Evolutionary conservation across 495 filamentous ascomycete genomes (phyloP).

Genomic region (Rhizodiscina lignyota): DNA sequence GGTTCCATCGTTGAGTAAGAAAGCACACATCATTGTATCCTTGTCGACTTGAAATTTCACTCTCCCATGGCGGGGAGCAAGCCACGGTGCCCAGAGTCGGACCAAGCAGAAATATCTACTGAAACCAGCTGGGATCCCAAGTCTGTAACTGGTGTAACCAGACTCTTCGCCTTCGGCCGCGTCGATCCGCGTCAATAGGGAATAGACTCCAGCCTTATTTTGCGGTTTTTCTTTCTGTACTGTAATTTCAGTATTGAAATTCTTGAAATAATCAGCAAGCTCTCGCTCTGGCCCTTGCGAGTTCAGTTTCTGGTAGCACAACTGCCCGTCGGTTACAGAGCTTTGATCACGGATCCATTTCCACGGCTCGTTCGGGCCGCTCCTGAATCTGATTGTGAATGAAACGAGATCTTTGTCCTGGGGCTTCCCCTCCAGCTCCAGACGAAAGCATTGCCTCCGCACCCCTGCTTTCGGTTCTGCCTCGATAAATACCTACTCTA

Average conservation of each 20-base stretch:
- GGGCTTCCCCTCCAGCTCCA: slow-evolving; percentile 12
- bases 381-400: slow-evolving; percentile 66
- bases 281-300: too few relatives aligned
- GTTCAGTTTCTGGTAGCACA: too few relatives aligned
- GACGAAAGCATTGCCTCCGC: slow-evolving; percentile 21
- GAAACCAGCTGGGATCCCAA: slow-evolving; percentile 45
- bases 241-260: neutral
- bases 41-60: slow-evolving; percentile 46
- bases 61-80: slow-evolving; percentile 73
- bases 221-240: slow-evolving; percentile 19
- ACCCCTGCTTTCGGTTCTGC: too few relatives aligned
- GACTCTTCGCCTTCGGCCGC: slow-evolving; percentile 38
- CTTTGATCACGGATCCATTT: slow-evolving; percentile 57
- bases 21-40: slow-evolving; percentile 68
- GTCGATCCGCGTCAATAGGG: slow-evolving; percentile 35
- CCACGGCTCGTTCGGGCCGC: slow-evolving; percentile 37
- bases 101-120: slow-evolving; percentile 61
- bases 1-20: slow-evolving; percentile 54
- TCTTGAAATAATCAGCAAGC: slow-evolving; percentile 10
- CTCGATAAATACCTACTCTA: too few relatives aligned
- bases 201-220: neutral
- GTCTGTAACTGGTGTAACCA: slow-evolving; percentile 31
- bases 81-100: slow-evolving; percentile 68
- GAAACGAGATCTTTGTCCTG: slow-evolving; percentile 26
- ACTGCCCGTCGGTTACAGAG: slow-evolving; percentile 40